These are phyloP conservation scores for Talaromyces sp. DNA, from an alignment of 2,329 filamentous ascomycete species.

Conservation along the genomic window DNA sequence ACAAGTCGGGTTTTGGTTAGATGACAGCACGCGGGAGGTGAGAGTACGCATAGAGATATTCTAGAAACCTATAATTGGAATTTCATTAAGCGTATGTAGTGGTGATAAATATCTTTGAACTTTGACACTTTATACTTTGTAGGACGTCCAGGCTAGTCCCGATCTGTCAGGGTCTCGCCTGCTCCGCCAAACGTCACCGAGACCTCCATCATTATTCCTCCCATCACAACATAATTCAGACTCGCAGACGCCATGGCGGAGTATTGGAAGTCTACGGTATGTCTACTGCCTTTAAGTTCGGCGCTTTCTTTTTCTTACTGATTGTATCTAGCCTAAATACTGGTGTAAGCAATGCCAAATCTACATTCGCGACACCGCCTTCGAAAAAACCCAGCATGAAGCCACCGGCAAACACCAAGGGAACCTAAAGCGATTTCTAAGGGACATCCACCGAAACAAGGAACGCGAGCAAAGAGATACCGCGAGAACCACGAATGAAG, in stretches of 20 bases:
- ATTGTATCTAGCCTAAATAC: slow-evolving; percentile 65
- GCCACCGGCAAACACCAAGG: slow-evolving; percentile 79
- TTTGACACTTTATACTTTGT: neutral
- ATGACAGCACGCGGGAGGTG: slow-evolving; percentile 61
- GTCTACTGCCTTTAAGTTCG: neutral
- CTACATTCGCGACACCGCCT: slow-evolving; percentile 86
- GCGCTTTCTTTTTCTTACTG: slow-evolving; percentile 12
- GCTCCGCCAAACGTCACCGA: neutral
- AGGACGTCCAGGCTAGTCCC: slow-evolving; percentile 5
- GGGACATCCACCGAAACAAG: slow-evolving; percentile 79
- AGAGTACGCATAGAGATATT: slow-evolving; percentile 63
- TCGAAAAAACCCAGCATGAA: slow-evolving; percentile 87
- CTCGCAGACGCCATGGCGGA: slow-evolving; percentile 67
- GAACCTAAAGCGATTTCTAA: slow-evolving; percentile 81
- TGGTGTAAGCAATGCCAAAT: slow-evolving; percentile 97
- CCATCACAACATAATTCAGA: neutral
- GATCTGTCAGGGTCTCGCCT: neutral
- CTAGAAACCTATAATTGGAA: neutral
- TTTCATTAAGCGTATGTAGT: neutral
- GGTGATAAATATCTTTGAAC: neutral
- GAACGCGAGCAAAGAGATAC: slow-evolving; percentile 77
- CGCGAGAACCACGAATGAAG: slow-evolving; percentile 75
- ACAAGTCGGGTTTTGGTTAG: slow-evolving; percentile 74
- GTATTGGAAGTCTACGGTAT: slow-evolving; percentile 93
- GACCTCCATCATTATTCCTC: neutral